Evolutionary conservation across 2,329 filamentous ascomycete genomes (phyloP).

Genomic region (Aspergillus thermomutatus): DNA sequence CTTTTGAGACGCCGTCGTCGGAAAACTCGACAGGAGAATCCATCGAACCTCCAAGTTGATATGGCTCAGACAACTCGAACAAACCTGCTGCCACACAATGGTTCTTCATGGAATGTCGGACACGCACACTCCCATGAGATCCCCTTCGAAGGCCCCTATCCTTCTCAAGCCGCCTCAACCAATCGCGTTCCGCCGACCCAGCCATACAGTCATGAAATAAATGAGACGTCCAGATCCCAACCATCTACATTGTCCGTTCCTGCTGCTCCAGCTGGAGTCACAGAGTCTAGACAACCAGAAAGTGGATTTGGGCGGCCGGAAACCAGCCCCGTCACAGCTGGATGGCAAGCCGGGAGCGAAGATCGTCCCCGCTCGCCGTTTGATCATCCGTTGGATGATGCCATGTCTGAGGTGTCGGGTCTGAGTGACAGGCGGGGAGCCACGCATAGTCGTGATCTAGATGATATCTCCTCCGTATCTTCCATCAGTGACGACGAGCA

Average conservation of each 20-base stretch:
- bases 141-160: slow-evolving; percentile 5
- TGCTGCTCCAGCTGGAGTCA: not conserved
- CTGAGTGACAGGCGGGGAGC: slow-evolving; percentile 7
- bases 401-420: slow-evolving; percentile 26
- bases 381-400: slow-evolving; percentile 21
- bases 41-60: slow-evolving; percentile 7
- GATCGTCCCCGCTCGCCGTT: slow-evolving; percentile 21
- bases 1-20: slow-evolving; percentile 21
- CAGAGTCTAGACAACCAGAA: not conserved
- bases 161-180: not conserved
- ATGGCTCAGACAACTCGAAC: slow-evolving; percentile 2
- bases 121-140: not conserved
- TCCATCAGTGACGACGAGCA: slow-evolving; percentile 7
- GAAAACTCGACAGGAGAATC: slow-evolving; percentile 14
- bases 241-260: slow-evolving; percentile 5
- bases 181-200: not conserved
- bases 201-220: not conserved
- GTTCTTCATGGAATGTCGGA: not conserved
- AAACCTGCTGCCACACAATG: slow-evolving; percentile 7
- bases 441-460: slow-evolving; percentile 15
- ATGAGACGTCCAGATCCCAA: slow-evolving; percentile 1
- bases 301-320: not conserved
- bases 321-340: not conserved
- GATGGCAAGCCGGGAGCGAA: slow-evolving; percentile 1
- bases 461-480: slow-evolving; percentile 33